These are phyloP conservation scores for Spergularia marina DNA, from an alignment of 148 eudicot species.

Conservation along the genomic window DNA sequence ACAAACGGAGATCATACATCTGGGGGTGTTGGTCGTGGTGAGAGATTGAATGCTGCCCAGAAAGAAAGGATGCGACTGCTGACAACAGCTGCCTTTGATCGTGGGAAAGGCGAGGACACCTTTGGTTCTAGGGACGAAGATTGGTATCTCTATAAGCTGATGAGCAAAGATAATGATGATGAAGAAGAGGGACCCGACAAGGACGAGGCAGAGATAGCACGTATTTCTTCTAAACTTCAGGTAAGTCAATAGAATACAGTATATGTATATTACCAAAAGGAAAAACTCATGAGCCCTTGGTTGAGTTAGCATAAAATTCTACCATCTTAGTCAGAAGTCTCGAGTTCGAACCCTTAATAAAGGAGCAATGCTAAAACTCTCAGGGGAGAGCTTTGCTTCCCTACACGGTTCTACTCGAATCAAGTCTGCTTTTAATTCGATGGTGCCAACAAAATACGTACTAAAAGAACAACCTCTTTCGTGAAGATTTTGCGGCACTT, in stretches of 20 bases:
- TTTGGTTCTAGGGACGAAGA: constrained; percentile 95
- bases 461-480: too few species aligned
- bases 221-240: constrained; percentile 78
- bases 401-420: too few species aligned
- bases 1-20: constrained; percentile 65
- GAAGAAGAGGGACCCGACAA: constrained; percentile 83
- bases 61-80: constrained; percentile 97
- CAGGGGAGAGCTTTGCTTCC: too few species aligned
- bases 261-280: too few species aligned
- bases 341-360: too few species aligned
- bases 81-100: constrained; percentile 95
- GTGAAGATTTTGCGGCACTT: not conserved
- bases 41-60: constrained; percentile 89
- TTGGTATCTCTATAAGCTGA: constrained; percentile 94
- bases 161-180: constrained; percentile 93
- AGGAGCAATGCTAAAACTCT: too few species aligned
- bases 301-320: too few species aligned
- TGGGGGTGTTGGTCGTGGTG: constrained; percentile 96
- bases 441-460: too few species aligned
- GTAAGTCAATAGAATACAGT: constrained; percentile 32
- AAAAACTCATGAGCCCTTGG: too few species aligned
- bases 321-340: too few species aligned
- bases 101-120: constrained; percentile 98
- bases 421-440: too few species aligned
- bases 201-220: constrained; percentile 79